Base-by-base conservation (phyloP, 768 basidiomycete species). In the Zangia roseola region DNA sequence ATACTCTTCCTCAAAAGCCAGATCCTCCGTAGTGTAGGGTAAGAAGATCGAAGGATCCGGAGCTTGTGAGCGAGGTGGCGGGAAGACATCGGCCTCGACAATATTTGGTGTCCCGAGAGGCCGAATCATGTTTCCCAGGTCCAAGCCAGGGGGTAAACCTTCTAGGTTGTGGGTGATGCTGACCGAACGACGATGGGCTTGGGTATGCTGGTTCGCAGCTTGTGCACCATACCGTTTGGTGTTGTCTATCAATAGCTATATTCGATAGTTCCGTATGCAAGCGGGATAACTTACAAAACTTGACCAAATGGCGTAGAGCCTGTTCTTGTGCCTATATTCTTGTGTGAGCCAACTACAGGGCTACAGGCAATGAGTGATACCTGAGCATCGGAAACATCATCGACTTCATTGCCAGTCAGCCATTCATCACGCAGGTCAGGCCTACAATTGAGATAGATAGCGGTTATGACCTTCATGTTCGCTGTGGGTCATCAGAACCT, bases 391-490 rank as follows among this genome's bases (percentile, higher is more conserved):
- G 84, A 74, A 44, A 86, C 88, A 54, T 91, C 90, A 54, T 98
- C 95, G 10, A 91, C 84, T 65, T 98, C 95, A 13, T 84, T 84
- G 1, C 91, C 91, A 12, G 93, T 88, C 35, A 99, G 77, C 97
- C 97, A 99, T 62, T 98, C 97, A 67, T 99, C 97, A 17, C 95
- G 81, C 35, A 99, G 77, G 63, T 98, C 95, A 8, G 97, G 97
- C 45, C 97, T 81, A 64, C 94, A 97, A 62, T 97, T 97, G 49
- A 98, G 75, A 68, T 99, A 99, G 56, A 99, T 97, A 16, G 94
- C 85, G 9, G 97, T 99, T 58, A 99, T 98, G 47, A 98, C 91
- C 71, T 99, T 98, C 97, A 99, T 99, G 68, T 98, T 99, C 19
- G 92, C 95, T 98, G 13, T 14, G 34, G 25, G 42, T 43, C 26